Evolutionary conservation across 306 rosid species (phyloP), one percentile per base, ranked within the genome.

Genomic region (Castanopsis chinensis): DNA sequence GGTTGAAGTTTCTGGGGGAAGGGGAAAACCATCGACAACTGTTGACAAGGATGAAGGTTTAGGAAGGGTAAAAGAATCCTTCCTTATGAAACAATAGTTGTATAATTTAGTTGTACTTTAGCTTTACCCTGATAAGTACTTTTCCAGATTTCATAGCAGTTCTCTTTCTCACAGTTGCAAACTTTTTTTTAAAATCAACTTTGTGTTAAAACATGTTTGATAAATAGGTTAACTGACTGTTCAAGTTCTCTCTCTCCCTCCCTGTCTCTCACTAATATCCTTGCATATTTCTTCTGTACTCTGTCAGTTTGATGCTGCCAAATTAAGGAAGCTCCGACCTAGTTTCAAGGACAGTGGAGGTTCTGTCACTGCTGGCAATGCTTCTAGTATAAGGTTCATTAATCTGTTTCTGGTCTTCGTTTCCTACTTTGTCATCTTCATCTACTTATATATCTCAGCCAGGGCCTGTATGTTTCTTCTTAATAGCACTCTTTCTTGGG

Each of bases 331-430:
- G 89, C 99, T 96, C 77, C 85, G 98, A 75, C 99, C 99, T 35
- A 93, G 97, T 90, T 96, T 96, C 89, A 96, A 90, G 92, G 97
- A 89, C 60, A 88, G 5, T 76, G 97, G 99, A 37, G 99, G 99
- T 61, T 81, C 98, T 73, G 99, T 96, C 41, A 96, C 99, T 27
- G 97, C 99, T 20, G 99, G 99, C 81, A 96, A 96, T 86, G 99
- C 99, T 80, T 96, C 99, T 41, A 96, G 99, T 74, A 93, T 96
- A 88, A 93, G 99, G 99, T 96, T 85, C 60, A 52, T 74, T 32
- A 51, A 77, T 78, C 17, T 43, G 41, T 65, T 54, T 20, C 71
- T 45, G 0, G 13, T 27, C 20, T 74, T 56, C 25, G 27, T 20
- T 65, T 21, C 80, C 69, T 68, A 18, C 7, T 45, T 69, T 35